phyloP scores from a whole-genome alignment of 1,139 yeast species.

The Taphrina populina region DNA sequence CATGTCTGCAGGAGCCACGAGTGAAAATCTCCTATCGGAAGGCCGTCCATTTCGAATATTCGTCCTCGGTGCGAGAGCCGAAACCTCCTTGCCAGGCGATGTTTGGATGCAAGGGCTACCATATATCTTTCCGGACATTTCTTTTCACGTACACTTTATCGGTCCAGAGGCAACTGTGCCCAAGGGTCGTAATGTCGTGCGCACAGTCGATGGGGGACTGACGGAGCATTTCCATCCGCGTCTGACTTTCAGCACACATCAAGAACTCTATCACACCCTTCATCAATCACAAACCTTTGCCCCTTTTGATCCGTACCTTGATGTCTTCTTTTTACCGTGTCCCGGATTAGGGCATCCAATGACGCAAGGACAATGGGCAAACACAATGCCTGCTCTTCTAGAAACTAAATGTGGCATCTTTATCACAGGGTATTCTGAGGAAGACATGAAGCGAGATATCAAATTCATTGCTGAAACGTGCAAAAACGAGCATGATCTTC shows the following conservation, averaged over 20 bases:
- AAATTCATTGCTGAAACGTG: constrained; percentile 26
- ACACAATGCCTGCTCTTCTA: constrained; percentile 76
- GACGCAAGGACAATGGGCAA: constrained; percentile 73
- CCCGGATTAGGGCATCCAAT: constrained; percentile 91
- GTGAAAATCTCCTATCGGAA: constrained; percentile 43
- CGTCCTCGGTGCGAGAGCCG: constrained; percentile 88
- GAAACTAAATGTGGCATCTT: constrained; percentile 91
- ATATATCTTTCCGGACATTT: constrained; percentile 75
- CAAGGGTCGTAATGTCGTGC: constrained; percentile 42
- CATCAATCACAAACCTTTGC: constrained; percentile 91
- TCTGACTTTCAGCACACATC: constrained; percentile 74
- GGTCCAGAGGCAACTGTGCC: constrained; percentile 85
- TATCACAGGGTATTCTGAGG: constrained; percentile 83
- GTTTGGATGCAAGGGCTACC: constrained; percentile 88
- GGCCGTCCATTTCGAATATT: constrained; percentile 89
- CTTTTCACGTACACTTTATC: constrained; percentile 82
- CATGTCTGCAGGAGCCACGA: constrained; percentile 38
- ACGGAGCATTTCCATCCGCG: constrained; percentile 74
- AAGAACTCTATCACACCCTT: constrained; percentile 84
- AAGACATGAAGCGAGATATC: constrained; percentile 68
- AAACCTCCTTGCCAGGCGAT: constrained; percentile 88
- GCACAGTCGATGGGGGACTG: constrained; percentile 31
- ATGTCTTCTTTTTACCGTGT: constrained; percentile 87
- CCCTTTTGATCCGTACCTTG: constrained; percentile 97
- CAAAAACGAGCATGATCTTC: constrained; percentile 23